These are phyloP conservation scores for Loxodes magnus DNA, from an alignment of 73 alveolate species.

Conservation along the genomic window DNA sequence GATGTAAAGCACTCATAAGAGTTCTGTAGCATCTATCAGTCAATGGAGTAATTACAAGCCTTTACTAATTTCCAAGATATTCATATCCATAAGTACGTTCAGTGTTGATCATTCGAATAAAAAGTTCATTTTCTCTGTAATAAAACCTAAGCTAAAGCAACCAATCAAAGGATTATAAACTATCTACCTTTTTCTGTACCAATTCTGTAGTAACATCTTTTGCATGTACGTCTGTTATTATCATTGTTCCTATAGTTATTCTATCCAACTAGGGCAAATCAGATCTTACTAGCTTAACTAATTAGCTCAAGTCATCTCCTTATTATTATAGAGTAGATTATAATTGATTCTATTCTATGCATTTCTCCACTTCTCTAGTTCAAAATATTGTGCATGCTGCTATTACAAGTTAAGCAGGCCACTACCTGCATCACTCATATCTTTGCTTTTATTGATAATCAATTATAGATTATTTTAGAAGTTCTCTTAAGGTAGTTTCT, in stretches of 20 bases:
- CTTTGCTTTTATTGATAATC: slow-evolving; percentile 26
- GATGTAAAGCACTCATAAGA: slow-evolving; percentile 92
- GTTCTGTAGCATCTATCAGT: slow-evolving; percentile 98
- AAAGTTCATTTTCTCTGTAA: slow-evolving; percentile 34
- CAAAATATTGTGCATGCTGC: slow-evolving; percentile 32
- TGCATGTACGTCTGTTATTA: slow-evolving; percentile 60
- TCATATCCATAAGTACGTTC: slow-evolving; percentile 82
- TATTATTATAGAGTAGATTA: slow-evolving; percentile 11
- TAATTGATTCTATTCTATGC: slow-evolving; percentile 11
- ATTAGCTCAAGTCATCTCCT: slow-evolving; percentile 10
- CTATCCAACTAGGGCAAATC: not conserved
- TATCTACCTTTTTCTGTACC: slow-evolving; percentile 24
- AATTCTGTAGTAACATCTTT: slow-evolving; percentile 57
- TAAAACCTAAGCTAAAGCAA: slow-evolving; percentile 58
- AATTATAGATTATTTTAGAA: slow-evolving; percentile 12
- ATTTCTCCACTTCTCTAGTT: slow-evolving; percentile 28
- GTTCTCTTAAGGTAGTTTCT: slow-evolving; percentile 34
- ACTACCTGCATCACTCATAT: slow-evolving; percentile 41
- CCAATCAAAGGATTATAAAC: slow-evolving; percentile 63
- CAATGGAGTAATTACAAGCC: slow-evolving; percentile 92
- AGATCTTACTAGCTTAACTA: slow-evolving; percentile 32
- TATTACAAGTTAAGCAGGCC: slow-evolving; percentile 46
- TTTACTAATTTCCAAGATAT: slow-evolving; percentile 84
- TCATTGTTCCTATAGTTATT: slow-evolving; percentile 49
- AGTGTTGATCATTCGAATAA: slow-evolving; percentile 66